phyloP scores from a whole-genome alignment of 371 early-diverging fungal genomes.

The Syncephalis fuscata region DNA sequence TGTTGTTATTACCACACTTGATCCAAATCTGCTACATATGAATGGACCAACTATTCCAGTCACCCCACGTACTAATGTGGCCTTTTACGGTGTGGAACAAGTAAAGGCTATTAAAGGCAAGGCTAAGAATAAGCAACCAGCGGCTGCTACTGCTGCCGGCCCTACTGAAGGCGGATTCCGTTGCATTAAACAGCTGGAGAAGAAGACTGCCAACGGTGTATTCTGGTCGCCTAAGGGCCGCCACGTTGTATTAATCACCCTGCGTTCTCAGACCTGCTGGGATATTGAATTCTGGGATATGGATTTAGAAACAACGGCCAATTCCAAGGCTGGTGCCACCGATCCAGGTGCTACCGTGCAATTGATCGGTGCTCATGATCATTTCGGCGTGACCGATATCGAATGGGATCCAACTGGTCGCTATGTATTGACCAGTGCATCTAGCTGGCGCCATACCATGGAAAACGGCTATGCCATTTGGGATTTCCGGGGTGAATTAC shows the following conservation, averaged over 20 bases:
- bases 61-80: conserved; percentile 51
- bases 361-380: conserved; percentile 59
- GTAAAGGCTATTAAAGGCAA: conserved; percentile 31
- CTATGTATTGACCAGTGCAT: conserved; percentile 73
- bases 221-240: conserved; percentile 96
- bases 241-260: conserved; percentile 74
- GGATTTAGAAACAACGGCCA: conserved; percentile 46
- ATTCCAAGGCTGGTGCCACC: conserved; percentile 25
- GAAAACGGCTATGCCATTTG: conserved; percentile 88
- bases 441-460: conserved; percentile 62
- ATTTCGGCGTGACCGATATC: conserved; percentile 86
- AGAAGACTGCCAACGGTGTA: conserved; percentile 66
- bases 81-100: conserved; percentile 63
- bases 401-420: conserved; percentile 98
- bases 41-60: conserved; percentile 28
- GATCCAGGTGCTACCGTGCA: conserved; percentile 32
- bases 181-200: conserved; percentile 49
- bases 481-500: conserved; percentile 77
- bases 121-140: conserved; percentile 10
- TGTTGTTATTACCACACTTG: conserved; percentile 62
- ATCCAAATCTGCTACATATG: conserved; percentile 32
- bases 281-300: conserved; percentile 89
- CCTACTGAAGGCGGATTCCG: conserved; percentile 46
- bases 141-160: conserved; percentile 13
- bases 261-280: conserved; percentile 58